Percentiles rank a stretch among this genome's conserved stretches.
These are phyloP conservation scores for Flaveria floridana DNA, from an alignment of 140 eudicot species.

Conservation along the genomic window DNA sequence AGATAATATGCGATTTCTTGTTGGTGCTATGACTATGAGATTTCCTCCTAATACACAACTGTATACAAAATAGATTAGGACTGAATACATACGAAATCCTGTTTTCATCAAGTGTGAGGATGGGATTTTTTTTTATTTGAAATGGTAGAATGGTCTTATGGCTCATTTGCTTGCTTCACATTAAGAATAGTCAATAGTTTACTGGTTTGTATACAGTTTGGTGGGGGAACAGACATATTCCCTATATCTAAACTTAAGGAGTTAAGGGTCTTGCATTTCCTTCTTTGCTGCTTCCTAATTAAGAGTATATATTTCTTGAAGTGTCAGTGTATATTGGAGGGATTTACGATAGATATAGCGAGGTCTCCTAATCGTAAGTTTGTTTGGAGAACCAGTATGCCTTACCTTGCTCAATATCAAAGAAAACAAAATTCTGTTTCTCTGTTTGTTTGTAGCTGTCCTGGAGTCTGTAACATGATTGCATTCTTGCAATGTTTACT, in stretches of 20 bases:
- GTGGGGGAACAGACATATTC: not conserved
- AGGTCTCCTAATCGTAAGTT: not conserved
- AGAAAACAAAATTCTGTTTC: not conserved
- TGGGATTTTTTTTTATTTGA: not conserved
- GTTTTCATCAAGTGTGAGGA: not conserved
- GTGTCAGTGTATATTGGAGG: not conserved
- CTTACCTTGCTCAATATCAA: conserved; percentile 12
- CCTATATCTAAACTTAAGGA: not conserved
- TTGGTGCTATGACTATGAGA: conserved; percentile 15
- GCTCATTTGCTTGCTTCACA: not conserved
- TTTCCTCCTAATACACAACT: not conserved
- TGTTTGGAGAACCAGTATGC: not conserved
- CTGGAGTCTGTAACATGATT: conserved; percentile 1
- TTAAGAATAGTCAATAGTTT: not conserved
- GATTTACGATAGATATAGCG: not conserved
- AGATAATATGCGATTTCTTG: conserved; percentile 3
- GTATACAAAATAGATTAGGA: not conserved
- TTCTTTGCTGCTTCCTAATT: not conserved
- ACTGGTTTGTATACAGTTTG: not conserved
- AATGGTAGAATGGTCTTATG: not conserved
- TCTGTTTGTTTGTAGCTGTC: conserved; percentile 11
- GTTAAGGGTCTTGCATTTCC: not conserved
- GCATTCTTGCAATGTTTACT: not conserved
- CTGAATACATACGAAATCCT: not conserved
- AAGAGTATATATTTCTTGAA: not conserved